These are phyloP conservation scores for Geotrichum restrictum DNA, from an alignment of 1,139 yeast genomes.

Conservation along the genomic window DNA sequence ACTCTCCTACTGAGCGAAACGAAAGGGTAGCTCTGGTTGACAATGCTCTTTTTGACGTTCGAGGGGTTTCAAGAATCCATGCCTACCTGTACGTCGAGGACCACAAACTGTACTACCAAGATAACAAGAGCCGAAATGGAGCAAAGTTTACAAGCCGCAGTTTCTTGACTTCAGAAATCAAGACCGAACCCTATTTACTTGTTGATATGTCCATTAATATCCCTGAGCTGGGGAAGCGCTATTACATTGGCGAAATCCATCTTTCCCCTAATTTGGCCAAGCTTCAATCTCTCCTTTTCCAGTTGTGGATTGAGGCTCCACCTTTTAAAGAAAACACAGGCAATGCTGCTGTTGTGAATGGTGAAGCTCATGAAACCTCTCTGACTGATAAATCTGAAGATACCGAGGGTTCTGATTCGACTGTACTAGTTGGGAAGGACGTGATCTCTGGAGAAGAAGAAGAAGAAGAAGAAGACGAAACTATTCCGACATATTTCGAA, in stretches of 20 bases:
- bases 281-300: slow-evolving; percentile 2
- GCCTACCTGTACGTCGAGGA: slow-evolving; percentile 16
- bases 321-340: neutral
- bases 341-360: neutral
- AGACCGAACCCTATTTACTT: neutral
- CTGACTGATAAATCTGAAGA: neutral
- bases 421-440: neutral
- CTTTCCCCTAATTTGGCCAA: slow-evolving; percentile 8
- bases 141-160: slow-evolving; percentile 5
- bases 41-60: slow-evolving; percentile 24
- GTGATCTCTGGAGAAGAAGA: neutral
- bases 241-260: slow-evolving; percentile 6
- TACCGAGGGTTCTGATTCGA: neutral
- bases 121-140: slow-evolving; percentile 26
- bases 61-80: slow-evolving; percentile 27
- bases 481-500: neutral
- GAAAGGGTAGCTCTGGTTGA: neutral
- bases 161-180: neutral
- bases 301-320: neutral
- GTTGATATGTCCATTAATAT: too few relatives aligned
- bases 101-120: slow-evolving; percentile 22
- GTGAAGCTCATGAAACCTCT: neutral
- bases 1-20: neutral
- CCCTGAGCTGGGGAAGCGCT: too few relatives aligned
- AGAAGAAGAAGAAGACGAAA: neutral